Percentiles rank a stretch among this genome's conserved stretches.
Conservation (phyloP, 1,284 basidiomycete species). For the Gymnopus androsaceus region DNA sequence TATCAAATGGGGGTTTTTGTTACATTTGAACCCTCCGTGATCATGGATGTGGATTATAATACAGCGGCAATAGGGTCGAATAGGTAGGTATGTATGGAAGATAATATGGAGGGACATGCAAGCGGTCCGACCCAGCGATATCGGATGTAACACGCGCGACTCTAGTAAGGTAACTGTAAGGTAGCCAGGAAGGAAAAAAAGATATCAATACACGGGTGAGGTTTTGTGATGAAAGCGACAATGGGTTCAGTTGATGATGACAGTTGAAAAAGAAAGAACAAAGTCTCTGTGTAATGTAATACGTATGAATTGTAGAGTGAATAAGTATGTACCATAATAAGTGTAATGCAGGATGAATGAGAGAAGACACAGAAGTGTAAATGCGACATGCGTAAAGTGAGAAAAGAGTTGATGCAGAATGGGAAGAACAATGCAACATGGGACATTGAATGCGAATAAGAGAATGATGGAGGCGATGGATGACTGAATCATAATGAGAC, state of each 20-base stretch:
- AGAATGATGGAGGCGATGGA: background rate
- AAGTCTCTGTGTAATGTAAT: background rate
- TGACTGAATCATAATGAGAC: background rate
- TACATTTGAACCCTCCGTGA: too few relatives aligned
- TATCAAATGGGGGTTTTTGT: too few relatives aligned
- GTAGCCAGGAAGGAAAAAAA: background rate
- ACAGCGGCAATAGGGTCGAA: too few relatives aligned
- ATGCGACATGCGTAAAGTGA: background rate
- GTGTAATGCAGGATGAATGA: background rate
- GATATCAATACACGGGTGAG: constrained; percentile 1
- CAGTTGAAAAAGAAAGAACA: too few relatives aligned
- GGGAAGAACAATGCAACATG: background rate
- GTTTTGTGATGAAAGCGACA: background rate
- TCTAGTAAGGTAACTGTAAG: background rate
- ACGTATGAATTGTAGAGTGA: background rate
- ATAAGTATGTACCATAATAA: constrained; percentile 9
- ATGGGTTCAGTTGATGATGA: background rate
- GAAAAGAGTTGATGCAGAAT: background rate
- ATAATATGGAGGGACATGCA: too few relatives aligned
- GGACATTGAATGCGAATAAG: background rate
- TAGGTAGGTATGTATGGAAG: too few relatives aligned
- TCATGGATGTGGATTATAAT: too few relatives aligned
- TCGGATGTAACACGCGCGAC: too few relatives aligned
- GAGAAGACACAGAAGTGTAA: background rate
- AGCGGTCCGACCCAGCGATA: too few relatives aligned